phyloP scores from a whole-genome alignment of 2,329 filamentous ascomycete species.

The Samsoniella hepiali region DNA sequence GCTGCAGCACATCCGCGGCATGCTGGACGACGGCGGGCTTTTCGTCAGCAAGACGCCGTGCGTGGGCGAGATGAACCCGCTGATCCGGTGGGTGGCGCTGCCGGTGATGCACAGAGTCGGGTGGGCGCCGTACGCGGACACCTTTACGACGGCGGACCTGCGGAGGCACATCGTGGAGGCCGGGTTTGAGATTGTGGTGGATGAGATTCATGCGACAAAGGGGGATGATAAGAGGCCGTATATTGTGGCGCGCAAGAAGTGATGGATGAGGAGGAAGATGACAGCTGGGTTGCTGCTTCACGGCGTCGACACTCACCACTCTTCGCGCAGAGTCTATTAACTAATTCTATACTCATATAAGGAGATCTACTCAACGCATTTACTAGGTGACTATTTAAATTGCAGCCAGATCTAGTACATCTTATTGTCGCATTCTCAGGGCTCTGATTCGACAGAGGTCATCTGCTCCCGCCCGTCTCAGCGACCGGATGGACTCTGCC shows the following conservation, averaged over 20 bases:
- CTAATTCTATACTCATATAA: no score
- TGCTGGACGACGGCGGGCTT: conserved; percentile 20
- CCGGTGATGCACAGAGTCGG: conserved; percentile 17
- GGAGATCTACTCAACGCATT: no score
- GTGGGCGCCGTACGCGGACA: conserved; percentile 1
- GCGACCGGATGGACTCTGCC: no score
- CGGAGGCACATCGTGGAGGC: conserved; percentile 1
- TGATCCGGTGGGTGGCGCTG: conserved; percentile 12
- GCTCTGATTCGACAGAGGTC: no score
- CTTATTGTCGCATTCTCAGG: no score
- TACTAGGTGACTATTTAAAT: no score
- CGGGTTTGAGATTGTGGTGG: conserved; percentile 20
- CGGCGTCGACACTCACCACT: no score
- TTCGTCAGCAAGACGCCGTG: conserved; percentile 24
- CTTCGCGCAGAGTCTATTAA: no score
- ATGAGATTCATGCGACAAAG: conserved; percentile 19
- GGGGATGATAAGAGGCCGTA: conserved; percentile 18
- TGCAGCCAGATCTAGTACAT: no score
- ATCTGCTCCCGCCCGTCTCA: no score
- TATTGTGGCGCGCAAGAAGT: conserved; percentile 21
- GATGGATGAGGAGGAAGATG: not conserved
- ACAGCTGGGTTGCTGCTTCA: no score
- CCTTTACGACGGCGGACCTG: conserved; percentile 12
- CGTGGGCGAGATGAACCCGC: conserved; percentile 19
- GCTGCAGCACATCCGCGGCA: conserved; percentile 5